Evolutionary conservation across 176 grass and related monocot species (phyloP).

Genomic region (Cenchrus purpureus): DNA sequence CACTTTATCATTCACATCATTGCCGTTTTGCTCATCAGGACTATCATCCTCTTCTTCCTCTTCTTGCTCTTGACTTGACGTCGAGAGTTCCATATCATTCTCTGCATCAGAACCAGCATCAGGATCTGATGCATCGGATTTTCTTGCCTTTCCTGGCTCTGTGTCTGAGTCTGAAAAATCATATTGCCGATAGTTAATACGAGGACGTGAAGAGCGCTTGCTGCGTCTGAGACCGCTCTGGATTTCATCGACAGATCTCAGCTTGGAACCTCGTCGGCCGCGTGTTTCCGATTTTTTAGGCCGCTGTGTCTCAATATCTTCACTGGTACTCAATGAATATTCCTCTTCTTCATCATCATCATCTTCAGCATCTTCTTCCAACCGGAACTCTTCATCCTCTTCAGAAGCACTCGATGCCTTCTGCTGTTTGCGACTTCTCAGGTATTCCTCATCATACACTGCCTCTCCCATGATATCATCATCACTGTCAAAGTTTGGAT

Average conservation of each 20-base stretch:
- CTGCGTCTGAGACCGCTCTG: constrained; percentile 90
- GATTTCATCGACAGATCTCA: constrained; percentile 81
- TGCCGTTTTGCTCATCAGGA: constrained; percentile 50
- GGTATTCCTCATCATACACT: constrained; percentile 97
- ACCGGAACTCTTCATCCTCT: constrained; percentile 88
- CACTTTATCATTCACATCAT: constrained; percentile 54
- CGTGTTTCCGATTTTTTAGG: constrained; percentile 62
- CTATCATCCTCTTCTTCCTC: constrained; percentile 76
- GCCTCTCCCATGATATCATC: constrained; percentile 99
- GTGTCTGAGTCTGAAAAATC: constrained; percentile 84
- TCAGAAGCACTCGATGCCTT: constrained; percentile 83
- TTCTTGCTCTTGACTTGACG: constrained; percentile 73
- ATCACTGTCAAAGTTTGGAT: constrained; percentile 71
- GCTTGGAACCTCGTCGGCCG: constrained; percentile 62
- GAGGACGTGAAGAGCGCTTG: constrained; percentile 78
- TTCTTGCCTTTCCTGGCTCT: constrained; percentile 57
- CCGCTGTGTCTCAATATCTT: constrained; percentile 70
- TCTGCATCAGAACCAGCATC: constrained; percentile 64
- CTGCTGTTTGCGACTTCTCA: constrained; percentile 82
- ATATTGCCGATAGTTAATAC: constrained; percentile 84
- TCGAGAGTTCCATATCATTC: constrained; percentile 77
- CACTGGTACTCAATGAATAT: constrained; percentile 79
- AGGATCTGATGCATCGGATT: constrained; percentile 76
- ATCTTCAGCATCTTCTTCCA: constrained; percentile 83
- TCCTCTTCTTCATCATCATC: constrained; percentile 98